Percentiles rank a stretch among this genome's conserved stretches.
Evolutionary conservation across 345 rosid species (phyloP).

Genomic region (Hypericum androsaemum): DNA sequence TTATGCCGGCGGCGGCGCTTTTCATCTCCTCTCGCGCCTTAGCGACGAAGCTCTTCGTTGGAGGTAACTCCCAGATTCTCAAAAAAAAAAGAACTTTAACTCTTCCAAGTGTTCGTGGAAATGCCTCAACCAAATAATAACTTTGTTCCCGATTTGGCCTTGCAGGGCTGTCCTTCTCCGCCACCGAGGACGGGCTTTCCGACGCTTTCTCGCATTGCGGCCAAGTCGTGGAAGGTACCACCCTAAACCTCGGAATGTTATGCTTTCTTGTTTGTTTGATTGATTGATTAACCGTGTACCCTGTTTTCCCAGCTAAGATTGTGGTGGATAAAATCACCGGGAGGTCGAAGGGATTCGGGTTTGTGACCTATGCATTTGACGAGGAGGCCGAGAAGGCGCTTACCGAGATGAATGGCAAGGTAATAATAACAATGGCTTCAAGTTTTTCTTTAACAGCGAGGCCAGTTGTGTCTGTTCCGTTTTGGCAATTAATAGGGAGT

Average conservation of each 20-base stretch:
- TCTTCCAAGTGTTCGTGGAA: too few species aligned
- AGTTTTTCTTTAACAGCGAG: neutral
- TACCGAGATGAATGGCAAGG: conserved; percentile 62
- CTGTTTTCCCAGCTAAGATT: conserved; percentile 42
- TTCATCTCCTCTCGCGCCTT: too few species aligned
- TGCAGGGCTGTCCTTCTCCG: conserved; percentile 64
- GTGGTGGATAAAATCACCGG: conserved; percentile 52
- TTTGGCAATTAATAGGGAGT: too few species aligned
- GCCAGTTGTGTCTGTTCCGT: neutral
- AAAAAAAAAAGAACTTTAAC: too few species aligned
- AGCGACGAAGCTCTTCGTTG: too few species aligned
- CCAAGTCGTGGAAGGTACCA: conserved; percentile 79
- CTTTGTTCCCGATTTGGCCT: neutral
- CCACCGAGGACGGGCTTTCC: conserved; percentile 48
- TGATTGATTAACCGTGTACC: neutral
- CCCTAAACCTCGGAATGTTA: neutral
- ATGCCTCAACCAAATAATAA: too few species aligned
- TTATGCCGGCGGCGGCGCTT: too few species aligned
- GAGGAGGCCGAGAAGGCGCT: conserved; percentile 66
- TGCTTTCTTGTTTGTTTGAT: neutral
- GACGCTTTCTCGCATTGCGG: conserved; percentile 73
- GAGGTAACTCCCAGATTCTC: too few species aligned
- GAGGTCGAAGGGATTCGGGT: conserved; percentile 74
- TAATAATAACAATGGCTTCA: conserved; percentile 8
- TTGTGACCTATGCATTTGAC: conserved; percentile 71